phyloP scores from a whole-genome alignment of 352 stramenopile species.

The Pythium periplocum region DNA sequence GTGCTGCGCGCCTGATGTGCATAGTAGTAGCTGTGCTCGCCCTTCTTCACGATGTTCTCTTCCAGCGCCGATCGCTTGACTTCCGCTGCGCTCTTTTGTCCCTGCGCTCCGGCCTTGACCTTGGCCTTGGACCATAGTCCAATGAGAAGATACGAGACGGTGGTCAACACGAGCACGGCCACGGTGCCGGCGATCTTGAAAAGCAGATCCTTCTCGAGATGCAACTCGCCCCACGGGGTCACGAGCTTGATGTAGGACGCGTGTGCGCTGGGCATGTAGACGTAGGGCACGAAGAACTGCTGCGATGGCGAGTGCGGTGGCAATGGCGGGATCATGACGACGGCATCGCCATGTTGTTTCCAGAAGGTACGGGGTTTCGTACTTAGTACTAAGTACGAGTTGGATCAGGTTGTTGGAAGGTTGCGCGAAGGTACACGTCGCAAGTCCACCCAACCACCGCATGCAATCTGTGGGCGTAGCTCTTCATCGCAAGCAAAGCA shows the following conservation, averaged over 20 bases:
- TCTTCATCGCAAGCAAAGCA: neutral
- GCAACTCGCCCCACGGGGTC: slow-evolving; percentile 58
- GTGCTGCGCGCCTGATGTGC: slow-evolving; percentile 39
- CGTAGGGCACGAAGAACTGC: slow-evolving; percentile 62
- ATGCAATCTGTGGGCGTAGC: neutral
- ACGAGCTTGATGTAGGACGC: slow-evolving; percentile 62
- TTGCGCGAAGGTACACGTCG: slow-evolving; percentile 14
- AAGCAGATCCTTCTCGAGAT: slow-evolving; percentile 38
- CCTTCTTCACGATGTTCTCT: slow-evolving; percentile 62
- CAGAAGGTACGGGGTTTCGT: no score
- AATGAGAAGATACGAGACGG: neutral
- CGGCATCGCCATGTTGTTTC: neutral
- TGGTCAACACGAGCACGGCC: neutral
- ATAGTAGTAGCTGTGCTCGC: slow-evolving; percentile 86
- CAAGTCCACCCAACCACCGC: slow-evolving; percentile 23
- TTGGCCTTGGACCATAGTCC: no score
- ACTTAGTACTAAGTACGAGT: no score
- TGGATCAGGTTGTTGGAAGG: slow-evolving; percentile 16
- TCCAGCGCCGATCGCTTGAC: slow-evolving; percentile 30
- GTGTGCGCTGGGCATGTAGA: slow-evolving; percentile 59
- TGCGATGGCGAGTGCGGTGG: neutral
- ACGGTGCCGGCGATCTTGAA: neutral
- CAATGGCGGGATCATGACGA: neutral
- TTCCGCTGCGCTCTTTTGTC: slow-evolving; percentile 3
- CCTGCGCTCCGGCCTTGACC: slow-evolving; percentile 2